Conservation (phyloP, 352 stramenopile genomes). For the Aphanomyces invadans region DNA sequence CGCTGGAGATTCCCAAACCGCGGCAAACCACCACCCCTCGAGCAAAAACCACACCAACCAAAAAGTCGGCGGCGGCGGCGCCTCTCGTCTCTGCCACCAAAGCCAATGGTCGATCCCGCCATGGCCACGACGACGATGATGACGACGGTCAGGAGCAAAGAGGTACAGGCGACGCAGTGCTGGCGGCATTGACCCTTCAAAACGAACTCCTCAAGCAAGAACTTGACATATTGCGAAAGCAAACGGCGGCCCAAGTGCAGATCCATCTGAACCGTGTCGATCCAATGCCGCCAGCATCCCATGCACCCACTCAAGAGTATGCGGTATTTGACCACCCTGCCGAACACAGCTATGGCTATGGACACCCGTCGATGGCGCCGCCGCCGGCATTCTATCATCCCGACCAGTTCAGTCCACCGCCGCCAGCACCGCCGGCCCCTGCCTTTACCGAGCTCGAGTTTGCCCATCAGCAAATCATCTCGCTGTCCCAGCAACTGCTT, state of each 20-base stretch:
- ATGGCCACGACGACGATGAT: neutral
- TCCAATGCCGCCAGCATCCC: no score
- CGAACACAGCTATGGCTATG: no score
- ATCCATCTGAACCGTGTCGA: neutral
- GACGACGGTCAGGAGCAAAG: neutral
- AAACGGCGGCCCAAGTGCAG: neutral
- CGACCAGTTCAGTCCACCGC: no score
- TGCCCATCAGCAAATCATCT: conserved; percentile 6
- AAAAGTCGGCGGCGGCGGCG: no score
- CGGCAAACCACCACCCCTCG: no score
- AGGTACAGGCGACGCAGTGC: neutral
- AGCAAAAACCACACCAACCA: no score
- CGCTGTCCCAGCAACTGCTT: neutral
- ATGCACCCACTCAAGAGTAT: no score
- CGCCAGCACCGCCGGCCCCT: neutral
- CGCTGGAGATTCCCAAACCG: no score
- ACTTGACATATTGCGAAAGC: neutral
- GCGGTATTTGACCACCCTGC: no score
- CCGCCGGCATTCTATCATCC: no score
- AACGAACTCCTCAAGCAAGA: conserved; percentile 9
- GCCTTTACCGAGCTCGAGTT: neutral
- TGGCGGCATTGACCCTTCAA: neutral
- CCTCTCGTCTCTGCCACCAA: no score
- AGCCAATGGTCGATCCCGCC: neutral
- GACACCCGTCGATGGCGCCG: no score